These are phyloP conservation scores for Polysphondylium violaceum DNA, from an alignment of 78 protist species.

Conservation along the genomic window DNA sequence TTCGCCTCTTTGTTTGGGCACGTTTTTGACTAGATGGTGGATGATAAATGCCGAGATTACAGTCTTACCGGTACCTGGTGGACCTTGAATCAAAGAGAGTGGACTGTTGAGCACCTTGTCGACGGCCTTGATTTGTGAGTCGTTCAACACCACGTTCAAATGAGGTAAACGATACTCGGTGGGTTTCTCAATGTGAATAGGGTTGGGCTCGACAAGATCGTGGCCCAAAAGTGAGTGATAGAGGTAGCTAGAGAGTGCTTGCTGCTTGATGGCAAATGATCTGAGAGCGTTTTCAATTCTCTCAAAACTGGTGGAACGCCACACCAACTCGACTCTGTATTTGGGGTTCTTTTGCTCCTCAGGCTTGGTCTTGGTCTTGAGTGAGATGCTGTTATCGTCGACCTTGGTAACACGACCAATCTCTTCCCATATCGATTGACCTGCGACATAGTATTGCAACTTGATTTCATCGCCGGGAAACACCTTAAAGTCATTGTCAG, in stretches of 20 bases:
- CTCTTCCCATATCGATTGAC: slow-evolving; percentile 82
- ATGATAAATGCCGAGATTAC: slow-evolving; percentile 98
- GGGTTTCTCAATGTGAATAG: slow-evolving; percentile 67
- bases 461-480: slow-evolving; percentile 94
- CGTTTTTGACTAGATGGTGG: slow-evolving; percentile 92
- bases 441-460: slow-evolving; percentile 7
- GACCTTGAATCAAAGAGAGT: slow-evolving; percentile 98
- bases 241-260: slow-evolving; percentile 87
- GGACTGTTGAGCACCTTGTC: slow-evolving; percentile 90
- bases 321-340: slow-evolving; percentile 94
- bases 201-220: slow-evolving; percentile 82
- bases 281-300: slow-evolving; percentile 94
- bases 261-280: slow-evolving; percentile 93
- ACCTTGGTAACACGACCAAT: slow-evolving; percentile 87
- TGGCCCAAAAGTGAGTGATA: slow-evolving; percentile 97
- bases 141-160: slow-evolving; percentile 94
- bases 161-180: slow-evolving; percentile 85
- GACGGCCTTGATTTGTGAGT: slow-evolving; percentile 94
- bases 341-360: background rate
- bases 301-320: slow-evolving; percentile 96
- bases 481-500: slow-evolving; percentile 86
- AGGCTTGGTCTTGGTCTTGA: slow-evolving; percentile 83
- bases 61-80: slow-evolving; percentile 99
- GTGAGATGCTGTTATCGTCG: slow-evolving; percentile 79
- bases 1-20: slow-evolving; percentile 39